Conservation (phyloP, 2,329 filamentous ascomycete species). For the Arthroderma sp. region DNA sequence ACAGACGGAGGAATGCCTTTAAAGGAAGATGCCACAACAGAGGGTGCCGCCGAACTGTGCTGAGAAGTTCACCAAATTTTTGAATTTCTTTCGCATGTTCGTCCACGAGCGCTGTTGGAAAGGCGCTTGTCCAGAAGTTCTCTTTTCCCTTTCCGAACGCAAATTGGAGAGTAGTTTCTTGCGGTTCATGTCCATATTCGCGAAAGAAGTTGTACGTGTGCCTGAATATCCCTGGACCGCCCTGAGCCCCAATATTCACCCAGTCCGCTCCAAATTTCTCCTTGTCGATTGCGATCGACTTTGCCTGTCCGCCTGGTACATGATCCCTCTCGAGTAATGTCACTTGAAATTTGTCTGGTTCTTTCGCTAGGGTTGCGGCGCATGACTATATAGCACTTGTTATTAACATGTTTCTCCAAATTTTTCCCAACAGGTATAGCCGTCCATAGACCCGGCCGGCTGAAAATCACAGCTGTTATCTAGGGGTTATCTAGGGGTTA, state of each 20-base stretch:
- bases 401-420: not conserved
- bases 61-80: constrained; percentile 44
- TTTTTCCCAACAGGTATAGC: not conserved
- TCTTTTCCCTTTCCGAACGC: constrained; percentile 48
- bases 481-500: too few relatives aligned
- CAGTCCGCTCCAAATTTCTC: constrained; percentile 46
- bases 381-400: constrained; percentile 39
- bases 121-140: constrained; percentile 51
- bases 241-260: constrained; percentile 52
- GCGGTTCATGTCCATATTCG: constrained; percentile 44
- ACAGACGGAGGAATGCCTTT: constrained; percentile 53
- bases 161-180: constrained; percentile 48
- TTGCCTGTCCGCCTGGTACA: constrained; percentile 51
- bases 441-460: not conserved
- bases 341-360: constrained; percentile 53
- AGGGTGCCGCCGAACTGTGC: constrained; percentile 44
- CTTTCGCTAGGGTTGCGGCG: constrained; percentile 53
- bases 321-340: constrained; percentile 49
- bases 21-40: constrained; percentile 48
- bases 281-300: constrained; percentile 45
- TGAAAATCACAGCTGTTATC: too few relatives aligned
- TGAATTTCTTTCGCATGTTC: constrained; percentile 45
- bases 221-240: constrained; percentile 49
- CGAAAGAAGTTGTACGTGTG: constrained; percentile 52
- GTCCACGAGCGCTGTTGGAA: constrained; percentile 44